Base-by-base conservation (phyloP, 2,329 filamentous ascomycete species). In the Venturia aucupariae region DNA sequence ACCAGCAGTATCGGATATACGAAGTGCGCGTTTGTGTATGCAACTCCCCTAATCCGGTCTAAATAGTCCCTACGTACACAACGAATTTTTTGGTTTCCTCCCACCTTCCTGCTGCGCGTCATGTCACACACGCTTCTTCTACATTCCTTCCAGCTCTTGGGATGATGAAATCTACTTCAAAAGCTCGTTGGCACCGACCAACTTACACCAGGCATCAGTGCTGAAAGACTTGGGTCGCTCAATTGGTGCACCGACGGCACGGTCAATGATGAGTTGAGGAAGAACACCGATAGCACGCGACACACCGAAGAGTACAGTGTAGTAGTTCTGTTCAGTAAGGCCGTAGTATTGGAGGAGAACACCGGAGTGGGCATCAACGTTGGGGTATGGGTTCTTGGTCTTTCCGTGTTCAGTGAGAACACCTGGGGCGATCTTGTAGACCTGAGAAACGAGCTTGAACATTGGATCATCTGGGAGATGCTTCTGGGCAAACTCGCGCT, bases 401-500 rank as follows among this genome's bases (percentile, higher is more conserved):
- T 99, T 99, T 83, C 94, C 94, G 84, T 99, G 94, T 88, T 99
- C 92, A 70, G 94, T 99, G 78, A 99, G 85, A 73, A 99, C 94
- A 75, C 89, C 90, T 69, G 94, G 94, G 69, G 94, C 94, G 74
- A 99, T 97, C 90, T 99, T 99, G 90, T 97, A 99, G 72, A 99
- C 94, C 84, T 99, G 94, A 86, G 90, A 95, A 82, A 99, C 94
- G 72, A 99, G 90, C 87, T 99, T 92, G 90, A 97, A 99, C 92
- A 99, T 95, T 74, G 93, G 92, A 85, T 97, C 94, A 75, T 96
- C 85, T 75, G 93, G 90, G 77, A 97, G 87, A 78, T 97, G 90
- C 83, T 90, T 85, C 73, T 92, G 90, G 68, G 93, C 94, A 73
- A 99, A 99, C 78, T 92, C 89, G 83, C 94, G 92, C 86, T 99